Evolutionary conservation across 2,329 filamentous ascomycete species (phyloP).

Genomic region (Xylaria hypoxylon): DNA sequence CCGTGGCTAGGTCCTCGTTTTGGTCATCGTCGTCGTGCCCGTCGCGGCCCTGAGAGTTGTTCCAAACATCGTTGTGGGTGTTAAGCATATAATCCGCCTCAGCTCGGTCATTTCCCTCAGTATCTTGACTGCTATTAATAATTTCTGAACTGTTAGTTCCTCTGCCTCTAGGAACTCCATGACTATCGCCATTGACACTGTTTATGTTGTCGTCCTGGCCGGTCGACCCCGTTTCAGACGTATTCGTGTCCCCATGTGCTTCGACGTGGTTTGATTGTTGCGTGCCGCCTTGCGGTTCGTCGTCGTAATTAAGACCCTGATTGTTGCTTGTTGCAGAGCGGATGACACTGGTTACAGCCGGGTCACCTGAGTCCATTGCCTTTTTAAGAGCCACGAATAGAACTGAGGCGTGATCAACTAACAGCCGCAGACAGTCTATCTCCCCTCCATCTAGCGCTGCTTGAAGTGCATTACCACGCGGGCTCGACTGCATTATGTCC

Average conservation of each 20-base stretch:
- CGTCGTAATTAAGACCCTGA: constrained; percentile 49
- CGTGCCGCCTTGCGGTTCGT: constrained; percentile 35
- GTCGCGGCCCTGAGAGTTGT: neutral
- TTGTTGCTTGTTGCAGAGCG: constrained; percentile 45
- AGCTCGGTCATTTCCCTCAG: constrained; percentile 12
- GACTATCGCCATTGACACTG: constrained; percentile 3
- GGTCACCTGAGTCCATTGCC: constrained; percentile 49
- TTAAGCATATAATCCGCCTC: neutral
- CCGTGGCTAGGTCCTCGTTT: constrained; percentile 6
- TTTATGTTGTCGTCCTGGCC: constrained; percentile 9
- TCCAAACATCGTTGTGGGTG: neutral
- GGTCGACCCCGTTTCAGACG: constrained; percentile 6
- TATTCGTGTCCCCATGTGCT: constrained; percentile 11
- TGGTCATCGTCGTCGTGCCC: constrained; percentile 12
- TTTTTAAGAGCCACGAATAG: constrained; percentile 49
- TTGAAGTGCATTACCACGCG: constrained; percentile 50
- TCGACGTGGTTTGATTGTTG: constrained; percentile 35
- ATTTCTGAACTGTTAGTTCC: constrained; percentile 2
- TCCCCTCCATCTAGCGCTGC: constrained; percentile 44
- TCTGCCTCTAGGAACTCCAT: neutral
- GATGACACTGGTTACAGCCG: constrained; percentile 47
- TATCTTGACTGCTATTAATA: neutral
- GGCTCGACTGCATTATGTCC: constrained; percentile 52
- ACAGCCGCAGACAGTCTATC: constrained; percentile 47
- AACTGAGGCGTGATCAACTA: constrained; percentile 49